Base-by-base conservation (phyloP, 2,329 filamentous ascomycete species). In the Uncinocarpus reesii region DNA sequence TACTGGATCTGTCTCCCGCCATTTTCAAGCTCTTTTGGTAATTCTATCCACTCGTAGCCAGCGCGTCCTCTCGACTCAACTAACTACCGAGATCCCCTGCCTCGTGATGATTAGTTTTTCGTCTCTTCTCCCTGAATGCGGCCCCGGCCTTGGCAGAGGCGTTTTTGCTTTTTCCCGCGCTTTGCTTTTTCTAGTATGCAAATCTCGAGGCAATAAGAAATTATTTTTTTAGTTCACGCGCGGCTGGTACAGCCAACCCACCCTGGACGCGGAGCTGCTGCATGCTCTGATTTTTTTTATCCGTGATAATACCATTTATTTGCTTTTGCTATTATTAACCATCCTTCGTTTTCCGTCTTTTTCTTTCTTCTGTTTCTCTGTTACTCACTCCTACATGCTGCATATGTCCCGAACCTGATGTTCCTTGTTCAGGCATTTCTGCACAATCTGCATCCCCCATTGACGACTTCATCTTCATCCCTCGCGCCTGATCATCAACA, bases 81-180 rank as follows among this genome's bases (percentile, higher is more conserved):
- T 28, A 28, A 11, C 11, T 28, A 28, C 26, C 26, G 26, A 28
- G 26, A n/a, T n/a, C n/a, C n/a, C n/a, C n/a, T n/a, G n/a, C n/a
- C n/a, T n/a, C n/a, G n/a, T n/a, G n/a, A n/a, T n/a, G n/a, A n/a
- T n/a, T n/a, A n/a, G n/a, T n/a, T n/a, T n/a, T n/a, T n/a, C n/a
- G n/a, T n/a, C n/a, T n/a, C n/a, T n/a, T n/a, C n/a, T n/a, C 31
- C n/a, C 31, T n/a, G 16, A 31, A 38, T 13, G 32, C 31, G 34
- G 32, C 32, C 42, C 31, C 42, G 29, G 34, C 16, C 43, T 46
- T 46, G 34, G 43, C 43, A 23, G 31, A 21, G 20, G 20, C 23
- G 4, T 45, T 6, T n/a, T 37, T 26, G 31, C 42, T 45, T 37
- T 45, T 37, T 36, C n/a, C n/a, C n/a, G n/a, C n/a, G n/a, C n/a